Evolutionary conservation across 352 stramenopile genomes (phyloP).

Genomic region (Pilasporangium apinafurcum): DNA sequence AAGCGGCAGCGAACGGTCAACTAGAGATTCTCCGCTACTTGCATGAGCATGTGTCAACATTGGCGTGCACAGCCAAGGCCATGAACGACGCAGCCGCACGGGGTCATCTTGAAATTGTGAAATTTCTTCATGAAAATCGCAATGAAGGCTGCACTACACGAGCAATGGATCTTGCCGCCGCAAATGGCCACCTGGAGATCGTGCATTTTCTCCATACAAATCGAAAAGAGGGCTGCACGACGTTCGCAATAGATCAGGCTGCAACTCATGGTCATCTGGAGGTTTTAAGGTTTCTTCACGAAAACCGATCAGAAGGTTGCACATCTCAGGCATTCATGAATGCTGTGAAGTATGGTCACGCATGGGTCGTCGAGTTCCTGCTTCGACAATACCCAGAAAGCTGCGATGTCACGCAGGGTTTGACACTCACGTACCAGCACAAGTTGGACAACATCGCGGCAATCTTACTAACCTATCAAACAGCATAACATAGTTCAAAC

Average conservation of each 20-base stretch:
- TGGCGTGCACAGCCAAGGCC: conserved; percentile 16
- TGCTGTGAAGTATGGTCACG: conserved; percentile 28
- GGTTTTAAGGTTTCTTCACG: conserved; percentile 39
- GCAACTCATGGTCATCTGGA: conserved; percentile 32
- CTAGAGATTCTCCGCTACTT: conserved; percentile 26
- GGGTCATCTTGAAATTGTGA: conserved; percentile 21
- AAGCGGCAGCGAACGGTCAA: conserved; percentile 24
- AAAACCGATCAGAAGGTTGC: conserved; percentile 44
- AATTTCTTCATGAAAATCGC: conserved; percentile 27
- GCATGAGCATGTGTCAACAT: conserved; percentile 14
- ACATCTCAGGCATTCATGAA: conserved; percentile 42
- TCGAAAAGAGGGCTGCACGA: conserved; percentile 32
- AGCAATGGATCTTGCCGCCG: conserved; percentile 23
- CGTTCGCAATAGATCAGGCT: conserved; percentile 49
- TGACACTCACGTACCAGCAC: conserved; percentile 36
- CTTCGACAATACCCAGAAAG: conserved; percentile 18
- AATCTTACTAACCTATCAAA: no score
- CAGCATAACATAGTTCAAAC: no score
- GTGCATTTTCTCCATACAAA: conserved; percentile 26
- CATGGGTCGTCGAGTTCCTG: conserved; percentile 36
- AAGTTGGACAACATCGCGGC: no score
- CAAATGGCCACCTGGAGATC: conserved; percentile 16
- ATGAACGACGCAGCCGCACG: conserved; percentile 21
- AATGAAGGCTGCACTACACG: conserved; percentile 19
- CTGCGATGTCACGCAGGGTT: conserved; percentile 30